Percentiles rank a stretch among this genome's conserved stretches.
Conservation (phyloP, 768 basidiomycete species). For the Fistulinella prunicolor region DNA sequence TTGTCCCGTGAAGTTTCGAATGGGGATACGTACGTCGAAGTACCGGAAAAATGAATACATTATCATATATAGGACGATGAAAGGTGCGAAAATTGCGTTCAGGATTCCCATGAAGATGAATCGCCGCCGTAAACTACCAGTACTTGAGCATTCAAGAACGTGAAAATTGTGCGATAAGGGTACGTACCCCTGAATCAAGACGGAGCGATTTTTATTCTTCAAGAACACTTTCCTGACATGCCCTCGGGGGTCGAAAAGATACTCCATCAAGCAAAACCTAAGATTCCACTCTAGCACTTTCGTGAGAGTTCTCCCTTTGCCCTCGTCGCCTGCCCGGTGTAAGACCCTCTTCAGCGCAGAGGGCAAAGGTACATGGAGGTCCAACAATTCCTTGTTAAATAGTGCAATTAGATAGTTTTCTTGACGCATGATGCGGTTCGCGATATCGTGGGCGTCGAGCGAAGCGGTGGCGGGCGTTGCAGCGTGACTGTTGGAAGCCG, state of each 20-base stretch:
- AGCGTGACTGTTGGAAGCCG: constrained; percentile 44
- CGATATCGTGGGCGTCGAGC: constrained; percentile 96
- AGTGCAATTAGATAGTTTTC: constrained; percentile 98
- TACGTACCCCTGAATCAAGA: constrained; percentile 80
- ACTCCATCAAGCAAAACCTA: constrained; percentile 92
- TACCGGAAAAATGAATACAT: constrained; percentile 99
- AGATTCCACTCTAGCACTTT: constrained; percentile 97
- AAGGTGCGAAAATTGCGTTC: constrained; percentile 94
- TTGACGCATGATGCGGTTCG: constrained; percentile 95
- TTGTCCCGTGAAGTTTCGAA: neutral
- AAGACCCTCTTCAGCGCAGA: constrained; percentile 49
- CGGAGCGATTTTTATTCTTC: constrained; percentile 74
- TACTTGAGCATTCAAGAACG: constrained; percentile 2
- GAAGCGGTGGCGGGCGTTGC: constrained; percentile 74
- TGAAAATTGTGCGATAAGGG: neutral
- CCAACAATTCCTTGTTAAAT: constrained; percentile 94
- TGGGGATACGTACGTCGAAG: constrained; percentile 72
- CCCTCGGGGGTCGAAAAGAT: constrained; percentile 88
- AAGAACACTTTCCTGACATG: constrained; percentile 89
- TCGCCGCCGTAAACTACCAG: constrained; percentile 66
- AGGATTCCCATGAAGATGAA: constrained; percentile 97
- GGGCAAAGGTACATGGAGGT: constrained; percentile 83
- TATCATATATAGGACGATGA: constrained; percentile 93
- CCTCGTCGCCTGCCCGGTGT: constrained; percentile 42
- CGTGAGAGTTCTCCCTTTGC: constrained; percentile 79